These are phyloP conservation scores for Pythium folliculosum DNA, from an alignment of 352 stramenopile species.

Conservation along the genomic window DNA sequence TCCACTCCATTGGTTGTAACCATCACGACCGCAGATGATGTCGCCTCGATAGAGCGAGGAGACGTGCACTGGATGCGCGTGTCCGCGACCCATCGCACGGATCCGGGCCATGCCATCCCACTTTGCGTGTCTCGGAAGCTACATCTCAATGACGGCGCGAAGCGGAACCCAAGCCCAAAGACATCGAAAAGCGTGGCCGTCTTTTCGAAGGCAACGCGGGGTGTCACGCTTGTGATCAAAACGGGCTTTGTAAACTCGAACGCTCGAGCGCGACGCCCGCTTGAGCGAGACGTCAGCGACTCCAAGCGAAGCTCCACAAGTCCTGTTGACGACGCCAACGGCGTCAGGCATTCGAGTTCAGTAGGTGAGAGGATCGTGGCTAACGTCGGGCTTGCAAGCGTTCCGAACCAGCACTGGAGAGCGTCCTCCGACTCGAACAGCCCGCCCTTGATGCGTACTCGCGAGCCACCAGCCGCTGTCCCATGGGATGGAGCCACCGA, in stretches of 20 bases:
- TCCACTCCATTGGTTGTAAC: slow-evolving; percentile 62
- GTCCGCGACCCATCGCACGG: slow-evolving; percentile 42
- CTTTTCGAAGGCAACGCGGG: slow-evolving; percentile 46
- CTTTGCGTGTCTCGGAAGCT: slow-evolving; percentile 30
- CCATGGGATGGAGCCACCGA: slow-evolving; percentile 48
- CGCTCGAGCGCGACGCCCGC: slow-evolving; percentile 30
- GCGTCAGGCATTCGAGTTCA: slow-evolving; percentile 47
- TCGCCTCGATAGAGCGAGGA: slow-evolving; percentile 28
- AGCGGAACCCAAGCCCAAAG: slow-evolving; percentile 57
- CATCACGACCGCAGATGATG: slow-evolving; percentile 30
- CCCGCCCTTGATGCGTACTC: slow-evolving; percentile 58
- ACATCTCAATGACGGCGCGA: slow-evolving; percentile 48
- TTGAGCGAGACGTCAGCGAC: slow-evolving; percentile 18
- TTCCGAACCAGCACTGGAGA: slow-evolving; percentile 56
- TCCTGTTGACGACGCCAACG: slow-evolving; percentile 20
- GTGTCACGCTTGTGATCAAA: slow-evolving; percentile 41
- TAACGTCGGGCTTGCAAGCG: slow-evolving; percentile 4
- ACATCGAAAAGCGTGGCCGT: slow-evolving; percentile 52
- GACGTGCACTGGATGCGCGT: slow-evolving; percentile 54
- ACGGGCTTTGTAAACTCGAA: slow-evolving; percentile 52
- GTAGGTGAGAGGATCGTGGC: slow-evolving; percentile 45
- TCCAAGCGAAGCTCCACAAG: slow-evolving; percentile 30
- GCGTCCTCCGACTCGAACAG: slow-evolving; percentile 42
- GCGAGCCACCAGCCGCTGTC: slow-evolving; percentile 56
- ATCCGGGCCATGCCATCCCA: neutral